Evolutionary conservation across 345 rosid species (phyloP).

Genomic region (Citrus cavaleriei): DNA sequence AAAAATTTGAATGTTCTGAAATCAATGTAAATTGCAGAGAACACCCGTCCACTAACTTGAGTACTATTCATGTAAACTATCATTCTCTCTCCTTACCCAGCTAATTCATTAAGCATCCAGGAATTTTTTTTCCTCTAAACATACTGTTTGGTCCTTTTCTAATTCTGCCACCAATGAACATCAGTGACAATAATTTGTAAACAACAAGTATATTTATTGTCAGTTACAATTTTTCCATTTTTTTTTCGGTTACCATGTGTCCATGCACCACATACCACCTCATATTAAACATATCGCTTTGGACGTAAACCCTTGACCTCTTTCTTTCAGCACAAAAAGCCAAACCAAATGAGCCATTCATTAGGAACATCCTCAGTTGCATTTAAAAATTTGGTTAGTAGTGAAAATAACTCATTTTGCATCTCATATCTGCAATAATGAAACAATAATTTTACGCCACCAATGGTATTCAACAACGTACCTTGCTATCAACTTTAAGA

Average conservation of each 20-base stretch:
- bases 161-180: not conserved
- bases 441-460: not conserved
- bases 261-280: no score
- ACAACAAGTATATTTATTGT: not conserved
- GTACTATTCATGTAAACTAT: not conserved
- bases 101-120: not conserved
- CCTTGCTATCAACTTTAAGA: slow-evolving; percentile 98
- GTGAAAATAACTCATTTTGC: not conserved
- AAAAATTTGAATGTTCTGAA: not conserved
- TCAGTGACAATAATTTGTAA: not conserved
- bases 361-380: not conserved
- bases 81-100: not conserved
- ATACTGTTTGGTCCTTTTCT: not conserved
- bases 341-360: no score
- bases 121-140: not conserved
- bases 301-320: no score
- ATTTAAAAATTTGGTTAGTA: not conserved
- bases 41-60: not conserved
- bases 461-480: slow-evolving; percentile 15
- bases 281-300: no score
- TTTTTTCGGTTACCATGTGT: no score
- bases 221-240: not conserved
- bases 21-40: not conserved
- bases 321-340: no score
- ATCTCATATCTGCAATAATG: not conserved